Conservation (phyloP, 176 grass and related monocot genomes). For the Thinopyrum elongatum region DNA sequence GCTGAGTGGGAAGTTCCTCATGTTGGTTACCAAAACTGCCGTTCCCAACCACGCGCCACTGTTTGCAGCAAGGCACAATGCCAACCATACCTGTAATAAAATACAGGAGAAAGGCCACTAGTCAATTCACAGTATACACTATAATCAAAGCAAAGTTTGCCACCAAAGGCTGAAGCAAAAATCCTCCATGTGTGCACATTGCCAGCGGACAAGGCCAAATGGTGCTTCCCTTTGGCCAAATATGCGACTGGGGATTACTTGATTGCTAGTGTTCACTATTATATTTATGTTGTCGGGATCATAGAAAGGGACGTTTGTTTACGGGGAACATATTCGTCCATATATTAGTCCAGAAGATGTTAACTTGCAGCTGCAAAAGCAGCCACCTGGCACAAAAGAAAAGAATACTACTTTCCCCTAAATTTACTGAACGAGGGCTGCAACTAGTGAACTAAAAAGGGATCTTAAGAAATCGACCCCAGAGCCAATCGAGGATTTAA, state of each 20-base stretch:
- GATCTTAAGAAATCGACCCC: background rate
- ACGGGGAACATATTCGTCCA: background rate
- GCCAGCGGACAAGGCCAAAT: background rate
- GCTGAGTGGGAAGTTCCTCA: slow-evolving; percentile 93
- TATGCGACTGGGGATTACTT: background rate
- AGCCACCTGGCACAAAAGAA: slow-evolving; percentile 21
- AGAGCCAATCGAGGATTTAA: background rate
- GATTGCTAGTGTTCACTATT: background rate
- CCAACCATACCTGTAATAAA: slow-evolving; percentile 72
- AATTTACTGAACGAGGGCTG: background rate
- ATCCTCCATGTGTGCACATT: background rate
- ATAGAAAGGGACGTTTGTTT: slow-evolving; percentile 19
- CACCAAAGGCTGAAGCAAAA: background rate
- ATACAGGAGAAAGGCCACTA: background rate
- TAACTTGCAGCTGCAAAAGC: slow-evolving; percentile 20
- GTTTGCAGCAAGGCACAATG: slow-evolving; percentile 82
- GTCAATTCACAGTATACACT: background rate
- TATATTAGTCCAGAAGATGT: background rate
- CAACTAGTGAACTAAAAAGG: background rate
- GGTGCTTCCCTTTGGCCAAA: background rate
- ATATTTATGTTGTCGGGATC: background rate
- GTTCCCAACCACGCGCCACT: slow-evolving; percentile 83
- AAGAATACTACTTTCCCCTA: background rate
- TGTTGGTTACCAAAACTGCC: slow-evolving; percentile 81
- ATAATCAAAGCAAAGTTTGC: background rate